Conservation (phyloP, 352 stramenopile genomes). For the Phytophthora podocarpi region DNA sequence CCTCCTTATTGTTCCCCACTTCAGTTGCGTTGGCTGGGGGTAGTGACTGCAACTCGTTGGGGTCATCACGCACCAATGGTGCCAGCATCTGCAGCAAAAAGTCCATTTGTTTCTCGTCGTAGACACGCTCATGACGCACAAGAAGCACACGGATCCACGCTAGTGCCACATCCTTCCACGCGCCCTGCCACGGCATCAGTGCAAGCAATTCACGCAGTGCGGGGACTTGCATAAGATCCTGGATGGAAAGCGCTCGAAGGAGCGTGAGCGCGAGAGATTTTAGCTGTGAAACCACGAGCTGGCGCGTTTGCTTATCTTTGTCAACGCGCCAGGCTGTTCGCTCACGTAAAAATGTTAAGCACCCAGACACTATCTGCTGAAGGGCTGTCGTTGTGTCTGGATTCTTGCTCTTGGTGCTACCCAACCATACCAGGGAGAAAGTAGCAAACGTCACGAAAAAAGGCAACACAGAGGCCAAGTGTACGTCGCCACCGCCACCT, state of each 20-base stretch:
- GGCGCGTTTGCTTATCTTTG: constrained; percentile 31
- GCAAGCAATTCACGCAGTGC: constrained; percentile 43
- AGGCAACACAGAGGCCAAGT: constrained; percentile 36
- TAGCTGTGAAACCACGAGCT: constrained; percentile 30
- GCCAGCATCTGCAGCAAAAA: constrained; percentile 81
- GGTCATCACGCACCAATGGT: constrained; percentile 90
- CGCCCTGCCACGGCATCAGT: constrained; percentile 57
- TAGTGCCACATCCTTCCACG: constrained; percentile 58
- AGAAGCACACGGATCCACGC: constrained; percentile 57
- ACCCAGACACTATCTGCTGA: constrained; percentile 36
- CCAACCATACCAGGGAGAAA: constrained; percentile 49
- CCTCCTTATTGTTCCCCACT: constrained; percentile 19
- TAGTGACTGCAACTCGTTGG: constrained; percentile 37
- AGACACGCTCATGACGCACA: constrained; percentile 40
- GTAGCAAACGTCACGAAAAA: constrained; percentile 63
- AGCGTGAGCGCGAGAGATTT: constrained; percentile 37
- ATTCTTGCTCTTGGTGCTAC: constrained; percentile 3
- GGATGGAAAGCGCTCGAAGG: constrained; percentile 41
- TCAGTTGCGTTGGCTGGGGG: constrained; percentile 3
- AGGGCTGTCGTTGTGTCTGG: constrained; percentile 26
- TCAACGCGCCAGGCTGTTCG: constrained; percentile 32
- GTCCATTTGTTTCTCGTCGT: constrained; percentile 47
- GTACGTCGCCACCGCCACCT: constrained; percentile 1
- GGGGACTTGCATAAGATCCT: constrained; percentile 46
- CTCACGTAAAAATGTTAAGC: constrained; percentile 33